phyloP scores from a whole-genome alignment of 2,329 filamentous ascomycete genomes.

The Lizonia empirigonia region DNA sequence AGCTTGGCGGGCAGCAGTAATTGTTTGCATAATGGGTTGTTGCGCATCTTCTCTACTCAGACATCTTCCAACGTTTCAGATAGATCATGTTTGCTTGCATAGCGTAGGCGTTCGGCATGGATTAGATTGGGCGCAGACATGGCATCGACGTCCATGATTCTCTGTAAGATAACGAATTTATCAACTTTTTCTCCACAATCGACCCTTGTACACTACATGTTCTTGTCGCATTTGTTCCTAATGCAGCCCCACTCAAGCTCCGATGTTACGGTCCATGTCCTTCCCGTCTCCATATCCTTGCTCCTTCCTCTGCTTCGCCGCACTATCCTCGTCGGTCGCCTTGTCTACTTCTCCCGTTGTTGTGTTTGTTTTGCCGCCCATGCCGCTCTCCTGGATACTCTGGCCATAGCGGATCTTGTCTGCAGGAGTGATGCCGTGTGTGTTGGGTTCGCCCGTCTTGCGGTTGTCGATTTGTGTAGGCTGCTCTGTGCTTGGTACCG shows the following conservation, averaged over 20 bases:
- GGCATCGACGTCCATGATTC: background rate
- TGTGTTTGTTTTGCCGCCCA: constrained; percentile 58
- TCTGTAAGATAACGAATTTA: constrained; percentile 2
- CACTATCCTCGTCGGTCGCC: constrained; percentile 46
- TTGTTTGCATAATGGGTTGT: constrained; percentile 4
- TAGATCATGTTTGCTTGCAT: constrained; percentile 21
- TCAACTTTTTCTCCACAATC: too few species aligned
- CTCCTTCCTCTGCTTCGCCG: constrained; percentile 53
- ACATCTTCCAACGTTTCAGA: constrained; percentile 25
- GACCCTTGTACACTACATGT: too few species aligned
- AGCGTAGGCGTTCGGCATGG: constrained; percentile 25
- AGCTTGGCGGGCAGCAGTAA: background rate
- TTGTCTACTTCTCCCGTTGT: constrained; percentile 45
- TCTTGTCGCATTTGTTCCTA: too few species aligned
- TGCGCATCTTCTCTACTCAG: constrained; percentile 29
- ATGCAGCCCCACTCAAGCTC: constrained; percentile 50
- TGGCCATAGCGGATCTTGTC: constrained; percentile 63
- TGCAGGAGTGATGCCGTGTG: constrained; percentile 46
- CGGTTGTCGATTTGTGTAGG: constrained; percentile 31
- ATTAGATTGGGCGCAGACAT: background rate
- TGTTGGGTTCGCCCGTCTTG: constrained; percentile 48
- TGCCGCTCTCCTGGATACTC: constrained; percentile 60
- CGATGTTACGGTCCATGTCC: constrained; percentile 57
- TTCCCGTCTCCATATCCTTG: constrained; percentile 59
- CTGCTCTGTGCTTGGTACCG: constrained; percentile 22